Evolutionary conservation across 139 green algal genomes (phyloP), one percentile per base, ranked within the genome.

Genomic region (Tetradesmus lagerheimii): DNA sequence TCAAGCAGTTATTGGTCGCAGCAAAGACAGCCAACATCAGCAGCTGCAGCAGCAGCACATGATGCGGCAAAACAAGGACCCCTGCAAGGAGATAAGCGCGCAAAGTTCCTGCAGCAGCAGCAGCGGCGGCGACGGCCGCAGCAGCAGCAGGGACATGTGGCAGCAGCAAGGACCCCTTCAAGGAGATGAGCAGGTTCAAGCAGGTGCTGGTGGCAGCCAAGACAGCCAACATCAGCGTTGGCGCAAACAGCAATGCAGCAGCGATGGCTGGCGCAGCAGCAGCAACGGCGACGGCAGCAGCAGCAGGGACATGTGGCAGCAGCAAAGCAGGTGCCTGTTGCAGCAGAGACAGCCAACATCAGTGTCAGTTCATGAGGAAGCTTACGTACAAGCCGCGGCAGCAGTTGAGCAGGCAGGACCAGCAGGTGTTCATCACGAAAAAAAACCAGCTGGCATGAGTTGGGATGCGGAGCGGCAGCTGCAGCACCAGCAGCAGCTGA

Each of bases 11-110:
- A 75, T n/a, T n/a, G n/a, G n/a, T n/a, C n/a, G n/a, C n/a, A n/a
- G n/a, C n/a, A n/a, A n/a, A n/a, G n/a, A n/a, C 67, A 71, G 71
- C 67, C 15, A 74, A 89, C 67, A 82, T 83, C 67, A 88, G 83
- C 47, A n/a, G 45, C 45, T 1, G 45, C 45, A 57, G 45, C 45
- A 57, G 45, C 45, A 29, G 53, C 15, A 25, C 43, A 5, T 50
- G 43, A 5, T 5, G 6, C 43, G 5, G 43, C 43, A 15, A 9
- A n/a, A n/a, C 43, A 50, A 50, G 43, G 6, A 15, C 9, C 9
- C 6, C 43, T 50, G 43, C 43, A 15, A n/a, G 45, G 53, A 66
- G 53, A 3, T 29, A 15, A 3, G 15, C 15, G n/a, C n/a, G n/a
- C n/a, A n/a, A n/a, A n/a, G n/a, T 14, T 79, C n/a, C 1, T 25